Base-by-base conservation (phyloP, 2,329 filamentous ascomycete genomes). In the Phyllosticta citribraziliensis region DNA sequence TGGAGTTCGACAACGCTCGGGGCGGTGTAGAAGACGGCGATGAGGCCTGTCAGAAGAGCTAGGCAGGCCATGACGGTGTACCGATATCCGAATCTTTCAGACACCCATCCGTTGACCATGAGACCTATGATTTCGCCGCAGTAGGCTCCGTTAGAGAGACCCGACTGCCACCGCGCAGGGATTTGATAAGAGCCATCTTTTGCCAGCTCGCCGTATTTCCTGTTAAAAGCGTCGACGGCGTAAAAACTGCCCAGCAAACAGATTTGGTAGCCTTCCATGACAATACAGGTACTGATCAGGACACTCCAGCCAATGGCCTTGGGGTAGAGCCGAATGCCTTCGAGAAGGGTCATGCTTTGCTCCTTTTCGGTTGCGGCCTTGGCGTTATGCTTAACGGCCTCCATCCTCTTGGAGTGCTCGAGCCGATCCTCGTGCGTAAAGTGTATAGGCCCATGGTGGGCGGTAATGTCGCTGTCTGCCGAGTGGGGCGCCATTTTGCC, bases 211-310 rank as follows among this genome's bases (percentile, higher is more conserved):
- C 78, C 78, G 61, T 76, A 80, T 63, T 77, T 76, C 52, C 67
- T 65, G 61, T 80, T 78, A 72, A 80, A 80, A 20, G 74, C 70
- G 10, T 76, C 75, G 62, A 78, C 77, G 27, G 70, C 77, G 64
- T 84, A 92, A 70, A 94, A 91, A 74, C 92, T 92, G 77, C 87
- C 90, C 68, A 94, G 84, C 58, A 95, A 78, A 68, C 84, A 86
- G 62, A 94, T 80, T 70, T 96, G 90, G 76, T 92, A 95, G 35
- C 89, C 91, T 74, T 96, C 91, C 91, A 96, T 96, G 68, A 84
- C 85, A 69, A 96, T 94, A 71, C 88, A 92, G 0, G 89, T 93
- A n/a, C 88, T 93, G 73, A 96, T 92, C 63, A 95, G 78, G 57
- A 96, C 69, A 67, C 86, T 90, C 89, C 90, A 96, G 22, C 78